Conservation (phyloP, 768 basidiomycete species). For the Strobilomyces dryophilus region DNA sequence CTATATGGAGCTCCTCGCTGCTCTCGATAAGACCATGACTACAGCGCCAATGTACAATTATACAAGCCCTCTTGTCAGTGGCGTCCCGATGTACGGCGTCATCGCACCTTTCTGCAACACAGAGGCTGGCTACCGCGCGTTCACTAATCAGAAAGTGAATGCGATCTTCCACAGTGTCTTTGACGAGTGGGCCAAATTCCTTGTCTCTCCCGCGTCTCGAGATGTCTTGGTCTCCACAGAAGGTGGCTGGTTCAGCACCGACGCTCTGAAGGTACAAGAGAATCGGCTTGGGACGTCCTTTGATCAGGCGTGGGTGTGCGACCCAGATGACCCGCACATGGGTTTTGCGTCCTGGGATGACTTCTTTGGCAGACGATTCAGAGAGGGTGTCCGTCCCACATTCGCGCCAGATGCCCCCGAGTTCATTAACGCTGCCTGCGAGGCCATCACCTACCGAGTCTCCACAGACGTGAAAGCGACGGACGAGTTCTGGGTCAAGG, state of each 20-base stretch:
- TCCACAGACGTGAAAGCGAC: constrained; percentile 34
- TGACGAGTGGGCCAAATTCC: constrained; percentile 43
- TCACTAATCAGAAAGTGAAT: constrained; percentile 40
- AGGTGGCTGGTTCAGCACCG: background rate
- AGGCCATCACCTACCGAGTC: constrained; percentile 46
- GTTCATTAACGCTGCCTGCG: constrained; percentile 51
- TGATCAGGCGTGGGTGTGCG: background rate
- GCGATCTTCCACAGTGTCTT: constrained; percentile 44
- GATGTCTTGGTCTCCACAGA: background rate
- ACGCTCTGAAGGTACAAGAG: background rate
- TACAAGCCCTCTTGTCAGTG: constrained; percentile 16
- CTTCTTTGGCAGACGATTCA: background rate
- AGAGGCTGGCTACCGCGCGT: constrained; percentile 17
- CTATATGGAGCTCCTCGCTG: constrained; percentile 5
- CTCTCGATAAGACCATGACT: constrained; percentile 10
- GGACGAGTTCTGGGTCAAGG: constrained; percentile 61
- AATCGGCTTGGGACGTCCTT: background rate
- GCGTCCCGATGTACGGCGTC: constrained; percentile 19
- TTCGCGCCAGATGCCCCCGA: background rate
- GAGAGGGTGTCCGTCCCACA: background rate
- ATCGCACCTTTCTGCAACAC: constrained; percentile 21
- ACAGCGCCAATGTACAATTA: constrained; percentile 8
- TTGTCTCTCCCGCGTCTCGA: background rate
- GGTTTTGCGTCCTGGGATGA: background rate
- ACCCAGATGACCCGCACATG: background rate